phyloP scores from a whole-genome alignment of 169 alveolate species.

The Plasmodium knowlesi region DNA sequence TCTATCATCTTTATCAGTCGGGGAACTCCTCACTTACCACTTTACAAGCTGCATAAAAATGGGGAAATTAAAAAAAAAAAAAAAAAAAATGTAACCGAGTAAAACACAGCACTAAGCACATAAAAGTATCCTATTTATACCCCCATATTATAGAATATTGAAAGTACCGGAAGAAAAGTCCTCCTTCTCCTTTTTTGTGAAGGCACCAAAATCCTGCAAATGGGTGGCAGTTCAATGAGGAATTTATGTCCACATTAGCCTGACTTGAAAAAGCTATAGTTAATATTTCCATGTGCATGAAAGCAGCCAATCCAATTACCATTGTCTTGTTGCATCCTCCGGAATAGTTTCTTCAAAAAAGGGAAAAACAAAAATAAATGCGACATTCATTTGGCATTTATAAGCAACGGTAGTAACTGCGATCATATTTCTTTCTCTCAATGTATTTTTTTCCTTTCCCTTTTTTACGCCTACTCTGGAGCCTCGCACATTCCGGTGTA shows the following conservation, averaged over 20 bases:
- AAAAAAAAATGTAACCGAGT: not conserved
- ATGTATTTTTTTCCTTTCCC: not conserved
- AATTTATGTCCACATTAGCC: not conserved
- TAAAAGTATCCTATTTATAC: not conserved
- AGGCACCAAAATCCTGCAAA: conserved; percentile 60
- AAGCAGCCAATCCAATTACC: conserved; percentile 13
- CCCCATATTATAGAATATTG: not conserved
- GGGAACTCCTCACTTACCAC: conserved; percentile 14
- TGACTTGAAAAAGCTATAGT: not conserved
- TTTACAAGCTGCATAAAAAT: conserved; percentile 46
- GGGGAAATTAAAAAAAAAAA: not conserved
- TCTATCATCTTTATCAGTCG: not conserved
- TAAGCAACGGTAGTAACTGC: not conserved
- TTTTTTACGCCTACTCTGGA: conserved; percentile 19
- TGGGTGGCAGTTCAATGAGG: not conserved
- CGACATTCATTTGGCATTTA: not conserved
- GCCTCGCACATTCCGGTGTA: conserved; percentile 74
- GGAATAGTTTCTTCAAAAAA: conserved; percentile 36
- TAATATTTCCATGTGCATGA: not conserved
- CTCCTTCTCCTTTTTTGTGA: conserved; percentile 65
- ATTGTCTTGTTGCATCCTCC: conserved; percentile 55
- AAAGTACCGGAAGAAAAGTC: conserved; percentile 60
- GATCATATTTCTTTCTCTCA: not conserved
- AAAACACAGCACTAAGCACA: not conserved
- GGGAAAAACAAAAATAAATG: conserved; percentile 14